These are phyloP conservation scores for Candida pseudoviswanathii DNA, from an alignment of 1,139 yeast genomes.

Conservation along the genomic window DNA sequence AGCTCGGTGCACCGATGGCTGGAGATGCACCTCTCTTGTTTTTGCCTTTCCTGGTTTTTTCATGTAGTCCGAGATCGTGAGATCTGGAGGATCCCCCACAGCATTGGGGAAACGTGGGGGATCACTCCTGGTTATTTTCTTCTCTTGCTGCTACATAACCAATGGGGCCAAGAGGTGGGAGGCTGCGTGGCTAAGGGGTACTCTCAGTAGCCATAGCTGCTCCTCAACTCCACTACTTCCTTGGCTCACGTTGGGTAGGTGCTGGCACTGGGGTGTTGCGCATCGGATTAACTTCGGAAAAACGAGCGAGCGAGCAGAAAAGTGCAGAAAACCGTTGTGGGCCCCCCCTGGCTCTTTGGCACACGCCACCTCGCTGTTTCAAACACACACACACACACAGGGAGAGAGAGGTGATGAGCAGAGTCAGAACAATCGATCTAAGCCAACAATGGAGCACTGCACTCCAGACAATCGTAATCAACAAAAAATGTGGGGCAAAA, in stretches of 20 bases:
- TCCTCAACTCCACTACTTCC: too few species aligned
- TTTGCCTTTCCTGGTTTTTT: background rate
- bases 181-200: too few species aligned
- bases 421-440: too few species aligned
- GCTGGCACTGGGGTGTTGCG: background rate
- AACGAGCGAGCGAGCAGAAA: background rate
- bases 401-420: too few species aligned
- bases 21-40: background rate
- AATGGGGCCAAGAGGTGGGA: background rate
- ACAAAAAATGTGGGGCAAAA: background rate
- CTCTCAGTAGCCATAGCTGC: too few species aligned
- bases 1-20: background rate
- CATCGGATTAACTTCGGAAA: slow-evolving; percentile 1
- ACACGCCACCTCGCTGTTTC: too few species aligned
- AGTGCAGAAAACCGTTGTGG: background rate
- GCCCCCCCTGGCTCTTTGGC: background rate
- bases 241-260: too few species aligned
- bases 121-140: background rate
- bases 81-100: slow-evolving; percentile 5
- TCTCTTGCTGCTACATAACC: background rate
- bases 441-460: background rate
- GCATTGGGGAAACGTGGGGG: slow-evolving; percentile 5
- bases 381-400: background rate
- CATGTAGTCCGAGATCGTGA: background rate
- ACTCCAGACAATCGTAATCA: background rate